Conservation (phyloP, 352 stramenopile genomes). For the Phytophthora ohioensis region DNA sequence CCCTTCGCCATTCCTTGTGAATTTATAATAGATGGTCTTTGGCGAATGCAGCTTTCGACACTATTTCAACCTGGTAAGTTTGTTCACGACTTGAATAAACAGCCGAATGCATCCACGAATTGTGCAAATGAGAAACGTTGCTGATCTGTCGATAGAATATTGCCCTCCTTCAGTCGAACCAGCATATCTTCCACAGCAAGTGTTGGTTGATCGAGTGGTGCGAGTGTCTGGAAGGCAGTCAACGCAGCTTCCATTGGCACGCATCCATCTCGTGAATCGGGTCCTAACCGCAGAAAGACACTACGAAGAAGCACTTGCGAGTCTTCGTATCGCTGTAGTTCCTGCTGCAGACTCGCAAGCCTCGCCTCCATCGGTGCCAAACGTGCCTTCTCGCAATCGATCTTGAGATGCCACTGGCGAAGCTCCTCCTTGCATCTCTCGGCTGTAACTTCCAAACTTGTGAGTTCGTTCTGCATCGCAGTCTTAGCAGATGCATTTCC, state of each 20-base stretch:
- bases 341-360: constrained; percentile 33
- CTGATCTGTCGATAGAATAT: constrained; percentile 4
- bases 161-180: constrained; percentile 15
- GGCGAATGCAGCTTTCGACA: no score
- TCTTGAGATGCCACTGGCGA: constrained; percentile 47
- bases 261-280: constrained; percentile 20
- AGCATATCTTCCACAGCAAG: constrained; percentile 20
- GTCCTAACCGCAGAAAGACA: constrained; percentile 37
- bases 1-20: background rate
- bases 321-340: constrained; percentile 33
- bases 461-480: constrained; percentile 57
- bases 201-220: constrained; percentile 19
- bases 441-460: constrained; percentile 42
- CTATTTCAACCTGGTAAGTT: background rate
- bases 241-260: constrained; percentile 32
- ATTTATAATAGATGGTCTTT: no score
- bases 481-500: constrained; percentile 9
- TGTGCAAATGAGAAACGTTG: constrained; percentile 37
- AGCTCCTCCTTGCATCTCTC: constrained; percentile 51
- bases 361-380: constrained; percentile 50
- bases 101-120: constrained; percentile 43
- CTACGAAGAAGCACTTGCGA: constrained; percentile 41
- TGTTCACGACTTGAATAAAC: constrained; percentile 38
- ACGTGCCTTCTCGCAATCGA: constrained; percentile 59
- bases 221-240: constrained; percentile 40